phyloP scores from a whole-genome alignment of 2,329 filamentous ascomycete genomes.

The Scytalidium sp. region DNA sequence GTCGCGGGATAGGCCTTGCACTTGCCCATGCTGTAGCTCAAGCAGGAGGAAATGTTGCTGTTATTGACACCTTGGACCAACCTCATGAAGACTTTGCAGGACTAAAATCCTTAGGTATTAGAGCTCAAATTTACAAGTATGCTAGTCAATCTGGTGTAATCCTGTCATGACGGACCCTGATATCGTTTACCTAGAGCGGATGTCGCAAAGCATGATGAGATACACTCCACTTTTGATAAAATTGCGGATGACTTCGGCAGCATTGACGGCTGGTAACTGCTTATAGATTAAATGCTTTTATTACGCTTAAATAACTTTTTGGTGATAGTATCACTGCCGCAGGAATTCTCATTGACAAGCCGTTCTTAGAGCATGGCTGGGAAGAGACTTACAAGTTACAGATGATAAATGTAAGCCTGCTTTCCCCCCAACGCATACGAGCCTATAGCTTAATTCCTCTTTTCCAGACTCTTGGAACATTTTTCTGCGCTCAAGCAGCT shows the following conservation, averaged over 20 bases:
- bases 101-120: conserved; percentile 3
- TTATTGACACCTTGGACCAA: conserved; percentile 25
- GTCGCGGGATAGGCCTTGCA: conserved; percentile 37
- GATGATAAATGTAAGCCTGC: neutral
- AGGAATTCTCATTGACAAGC: conserved; percentile 25
- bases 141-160: neutral
- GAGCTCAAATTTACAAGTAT: neutral
- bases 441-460: conserved; percentile 44
- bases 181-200: conserved; percentile 11
- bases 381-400: neutral
- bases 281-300: neutral
- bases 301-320: neutral
- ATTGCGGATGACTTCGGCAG: conserved; percentile 16
- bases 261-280: conserved; percentile 18
- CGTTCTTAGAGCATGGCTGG: conserved; percentile 20
- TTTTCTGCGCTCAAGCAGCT: conserved; percentile 67
- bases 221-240: conserved; percentile 17
- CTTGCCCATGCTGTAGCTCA: conserved; percentile 35
- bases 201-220: conserved; percentile 14
- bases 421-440: neutral
- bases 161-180: neutral
- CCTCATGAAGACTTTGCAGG: conserved; percentile 9
- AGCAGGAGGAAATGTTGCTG: conserved; percentile 37
- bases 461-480: conserved; percentile 47
- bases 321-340: conserved; percentile 23